These are phyloP conservation scores for Aspergillus glaucus DNA, from an alignment of 2,329 filamentous ascomycete species.

Conservation along the genomic window DNA sequence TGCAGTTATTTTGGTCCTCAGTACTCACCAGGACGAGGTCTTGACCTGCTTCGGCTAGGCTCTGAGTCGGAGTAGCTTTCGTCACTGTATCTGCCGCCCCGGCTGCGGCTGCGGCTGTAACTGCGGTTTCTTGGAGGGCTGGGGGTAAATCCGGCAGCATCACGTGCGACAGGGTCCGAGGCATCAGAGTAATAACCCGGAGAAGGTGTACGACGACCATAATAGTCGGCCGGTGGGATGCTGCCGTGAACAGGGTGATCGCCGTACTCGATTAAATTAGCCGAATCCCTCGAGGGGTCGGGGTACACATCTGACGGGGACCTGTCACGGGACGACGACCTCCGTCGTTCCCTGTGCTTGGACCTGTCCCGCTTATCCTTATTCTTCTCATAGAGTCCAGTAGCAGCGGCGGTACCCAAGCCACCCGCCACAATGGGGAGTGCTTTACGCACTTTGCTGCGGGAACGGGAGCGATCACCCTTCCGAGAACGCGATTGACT, in stretches of 20 bases:
- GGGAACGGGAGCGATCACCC: constrained; percentile 46
- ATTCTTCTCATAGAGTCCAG: constrained; percentile 57
- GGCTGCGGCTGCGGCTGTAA: constrained; percentile 44
- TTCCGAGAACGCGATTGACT: constrained; percentile 52
- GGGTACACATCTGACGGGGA: constrained; percentile 35
- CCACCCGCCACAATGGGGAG: constrained; percentile 57
- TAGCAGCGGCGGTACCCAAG: constrained; percentile 54
- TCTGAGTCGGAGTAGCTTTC: constrained; percentile 35
- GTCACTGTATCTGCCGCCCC: constrained; percentile 34
- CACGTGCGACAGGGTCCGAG: constrained; percentile 36
- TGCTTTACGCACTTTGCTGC: constrained; percentile 50
- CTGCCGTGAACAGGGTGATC: constrained; percentile 56
- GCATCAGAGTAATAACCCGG: constrained; percentile 37
- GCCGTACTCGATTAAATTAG: constrained; percentile 58
- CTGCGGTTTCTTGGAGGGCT: constrained; percentile 23
- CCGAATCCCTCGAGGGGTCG: constrained; percentile 37
- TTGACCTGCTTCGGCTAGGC: constrained; percentile 22
- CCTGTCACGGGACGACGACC: constrained; percentile 43
- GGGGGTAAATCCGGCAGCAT: constrained; percentile 20
- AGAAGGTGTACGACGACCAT: constrained; percentile 35
- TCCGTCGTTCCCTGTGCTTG: constrained; percentile 30
- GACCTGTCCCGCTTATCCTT: constrained; percentile 51
- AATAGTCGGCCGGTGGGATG: constrained; percentile 42
- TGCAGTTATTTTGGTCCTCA: constrained; percentile 46
- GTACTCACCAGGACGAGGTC: constrained; percentile 28